Conservation (phyloP, 2,329 filamentous ascomycete genomes). For the Claviceps arundinis region DNA sequence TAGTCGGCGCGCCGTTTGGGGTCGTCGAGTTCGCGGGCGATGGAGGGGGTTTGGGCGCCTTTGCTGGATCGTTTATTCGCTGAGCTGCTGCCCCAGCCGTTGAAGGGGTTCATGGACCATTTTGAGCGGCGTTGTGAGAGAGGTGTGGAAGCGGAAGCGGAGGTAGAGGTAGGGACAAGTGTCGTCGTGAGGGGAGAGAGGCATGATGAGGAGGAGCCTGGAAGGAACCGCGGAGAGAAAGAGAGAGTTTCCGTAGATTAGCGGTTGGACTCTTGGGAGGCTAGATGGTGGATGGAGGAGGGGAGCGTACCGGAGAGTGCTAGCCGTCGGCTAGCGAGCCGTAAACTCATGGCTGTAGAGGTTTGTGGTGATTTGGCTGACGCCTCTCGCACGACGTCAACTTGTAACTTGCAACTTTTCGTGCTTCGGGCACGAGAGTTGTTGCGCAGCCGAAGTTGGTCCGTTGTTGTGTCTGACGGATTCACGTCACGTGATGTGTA, state of each 20-base stretch:
- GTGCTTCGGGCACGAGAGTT: not conserved
- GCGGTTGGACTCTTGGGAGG: not conserved
- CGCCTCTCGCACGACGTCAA: not conserved
- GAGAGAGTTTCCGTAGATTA: not conserved
- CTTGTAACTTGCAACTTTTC: not conserved
- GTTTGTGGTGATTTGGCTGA: not conserved
- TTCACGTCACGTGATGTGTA: not conserved
- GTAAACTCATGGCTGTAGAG: constrained; percentile 44
- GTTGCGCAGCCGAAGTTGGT: constrained; percentile 11
- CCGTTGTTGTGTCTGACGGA: constrained; percentile 6
- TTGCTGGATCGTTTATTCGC: constrained; percentile 17
- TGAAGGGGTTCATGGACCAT: constrained; percentile 29
- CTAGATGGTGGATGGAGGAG: not conserved
- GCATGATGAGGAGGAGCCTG: constrained; percentile 5
- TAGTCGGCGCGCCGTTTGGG: constrained; percentile 27
- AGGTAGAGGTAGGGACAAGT: constrained; percentile 6
- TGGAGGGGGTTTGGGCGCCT: constrained; percentile 11
- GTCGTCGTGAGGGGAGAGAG: constrained; percentile 8
- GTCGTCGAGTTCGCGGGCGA: constrained; percentile 25
- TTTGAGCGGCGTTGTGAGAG: constrained; percentile 25
- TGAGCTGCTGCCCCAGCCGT: constrained; percentile 17
- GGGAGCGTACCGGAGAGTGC: constrained; percentile 40
- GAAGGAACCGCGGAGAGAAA: not conserved
- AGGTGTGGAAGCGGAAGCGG: not conserved
- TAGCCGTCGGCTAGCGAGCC: constrained; percentile 48